Evolutionary conservation across 495 filamentous ascomycete genomes (phyloP).

Genomic region (Platismatia glauca): DNA sequence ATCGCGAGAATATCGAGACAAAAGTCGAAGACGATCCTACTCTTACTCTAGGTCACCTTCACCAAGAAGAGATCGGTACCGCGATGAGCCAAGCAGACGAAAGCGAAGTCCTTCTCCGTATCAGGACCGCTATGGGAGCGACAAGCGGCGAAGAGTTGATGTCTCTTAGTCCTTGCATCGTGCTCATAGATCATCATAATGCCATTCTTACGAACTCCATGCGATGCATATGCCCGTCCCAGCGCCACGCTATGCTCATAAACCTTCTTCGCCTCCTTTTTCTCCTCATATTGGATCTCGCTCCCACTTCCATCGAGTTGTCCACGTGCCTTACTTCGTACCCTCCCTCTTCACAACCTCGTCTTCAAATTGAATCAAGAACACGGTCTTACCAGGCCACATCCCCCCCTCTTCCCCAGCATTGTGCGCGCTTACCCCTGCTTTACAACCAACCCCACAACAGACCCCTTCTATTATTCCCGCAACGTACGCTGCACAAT

Average conservation of each 20-base stretch:
- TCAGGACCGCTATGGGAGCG: slow-evolving; percentile 46
- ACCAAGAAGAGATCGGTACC: slow-evolving; percentile 36
- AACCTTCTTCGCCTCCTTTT: background rate
- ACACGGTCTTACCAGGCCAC: slow-evolving; percentile 94
- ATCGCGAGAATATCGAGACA: slow-evolving; percentile 26
- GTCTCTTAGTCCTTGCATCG: background rate
- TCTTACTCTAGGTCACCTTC: slow-evolving; percentile 30
- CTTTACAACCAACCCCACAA: slow-evolving; percentile 81
- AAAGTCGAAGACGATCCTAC: slow-evolving; percentile 14
- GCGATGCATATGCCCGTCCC: background rate
- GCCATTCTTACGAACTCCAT: slow-evolving; percentile 5
- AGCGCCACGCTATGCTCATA: slow-evolving; percentile 16
- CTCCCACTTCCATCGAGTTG: too few species aligned
- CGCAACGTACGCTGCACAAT: slow-evolving; percentile 91
- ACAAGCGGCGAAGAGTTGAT: slow-evolving; percentile 60
- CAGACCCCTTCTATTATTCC: slow-evolving; percentile 93
- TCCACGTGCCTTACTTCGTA: slow-evolving; percentile 20
- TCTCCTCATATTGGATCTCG: background rate
- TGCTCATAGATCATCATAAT: background rate
- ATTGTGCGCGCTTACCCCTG: slow-evolving; percentile 85
- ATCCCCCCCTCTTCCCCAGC: slow-evolving; percentile 67
- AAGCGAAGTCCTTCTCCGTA: slow-evolving; percentile 60
- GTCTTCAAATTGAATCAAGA: slow-evolving; percentile 80
- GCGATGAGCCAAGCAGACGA: slow-evolving; percentile 43
- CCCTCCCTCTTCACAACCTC: slow-evolving; percentile 89